Percentiles rank a stretch among this genome's conserved stretches.
phyloP scores from a whole-genome alignment of 129 eudicot genomes.

The Chrysanthemum makinoi region DNA sequence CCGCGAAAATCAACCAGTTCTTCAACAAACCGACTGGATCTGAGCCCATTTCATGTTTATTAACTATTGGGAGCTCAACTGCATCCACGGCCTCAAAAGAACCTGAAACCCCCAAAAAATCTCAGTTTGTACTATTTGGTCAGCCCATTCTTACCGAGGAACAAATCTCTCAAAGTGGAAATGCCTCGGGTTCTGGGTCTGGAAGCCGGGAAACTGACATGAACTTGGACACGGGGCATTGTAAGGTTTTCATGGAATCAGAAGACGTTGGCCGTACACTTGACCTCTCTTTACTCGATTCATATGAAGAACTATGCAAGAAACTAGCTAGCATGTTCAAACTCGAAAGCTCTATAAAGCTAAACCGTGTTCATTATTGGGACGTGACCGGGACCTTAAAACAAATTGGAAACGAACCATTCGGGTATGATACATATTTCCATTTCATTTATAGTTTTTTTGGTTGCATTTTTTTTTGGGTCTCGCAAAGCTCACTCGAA shows the following conservation, averaged over 20 bases:
- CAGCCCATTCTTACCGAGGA: slow-evolving; percentile 76
- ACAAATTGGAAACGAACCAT: slow-evolving; percentile 73
- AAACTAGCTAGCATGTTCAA: slow-evolving; percentile 67
- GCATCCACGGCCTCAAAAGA: slow-evolving; percentile 33
- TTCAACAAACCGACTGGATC: background rate
- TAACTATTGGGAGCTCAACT: slow-evolving; percentile 61
- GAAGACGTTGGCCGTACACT: slow-evolving; percentile 93
- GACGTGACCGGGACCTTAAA: slow-evolving; percentile 49
- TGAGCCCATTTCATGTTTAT: slow-evolving; percentile 72
- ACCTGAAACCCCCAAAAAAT: slow-evolving; percentile 38
- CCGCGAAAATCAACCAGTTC: slow-evolving; percentile 29
- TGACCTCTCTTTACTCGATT: slow-evolving; percentile 60
- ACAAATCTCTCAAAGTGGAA: slow-evolving; percentile 55
- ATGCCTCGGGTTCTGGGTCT: slow-evolving; percentile 53
- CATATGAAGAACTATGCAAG: slow-evolving; percentile 69
- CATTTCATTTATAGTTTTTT: background rate
- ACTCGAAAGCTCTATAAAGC: slow-evolving; percentile 44
- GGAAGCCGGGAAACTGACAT: slow-evolving; percentile 37
- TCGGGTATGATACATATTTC: slow-evolving; percentile 41
- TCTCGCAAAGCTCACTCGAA: background rate
- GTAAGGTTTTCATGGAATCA: slow-evolving; percentile 89
- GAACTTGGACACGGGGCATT: slow-evolving; percentile 62
- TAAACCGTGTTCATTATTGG: slow-evolving; percentile 52
- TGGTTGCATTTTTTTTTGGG: background rate
- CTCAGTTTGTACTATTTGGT: slow-evolving; percentile 78